These are phyloP conservation scores for Fusarium newnesense DNA, from an alignment of 2,329 filamentous ascomycete genomes.

Conservation along the genomic window DNA sequence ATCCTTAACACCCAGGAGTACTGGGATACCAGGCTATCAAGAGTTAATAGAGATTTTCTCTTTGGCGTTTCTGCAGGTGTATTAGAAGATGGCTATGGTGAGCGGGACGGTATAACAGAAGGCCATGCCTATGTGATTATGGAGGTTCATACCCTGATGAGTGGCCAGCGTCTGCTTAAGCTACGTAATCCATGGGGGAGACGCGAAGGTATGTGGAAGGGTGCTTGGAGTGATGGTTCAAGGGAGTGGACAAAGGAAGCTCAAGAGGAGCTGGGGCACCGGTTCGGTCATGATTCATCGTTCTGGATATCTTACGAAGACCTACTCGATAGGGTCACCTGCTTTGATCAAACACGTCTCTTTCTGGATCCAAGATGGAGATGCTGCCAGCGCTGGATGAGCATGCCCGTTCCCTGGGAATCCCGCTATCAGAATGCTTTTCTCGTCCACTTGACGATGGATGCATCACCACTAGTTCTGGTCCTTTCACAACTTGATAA, in stretches of 20 bases:
- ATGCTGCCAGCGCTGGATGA: slow-evolving; percentile 68
- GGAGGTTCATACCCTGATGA: slow-evolving; percentile 62
- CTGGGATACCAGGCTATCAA: slow-evolving; percentile 83
- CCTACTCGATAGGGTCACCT: slow-evolving; percentile 68
- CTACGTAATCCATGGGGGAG: slow-evolving; percentile 71
- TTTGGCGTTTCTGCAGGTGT: slow-evolving; percentile 75
- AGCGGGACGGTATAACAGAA: slow-evolving; percentile 58
- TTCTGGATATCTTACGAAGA: slow-evolving; percentile 73
- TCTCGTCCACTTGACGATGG: slow-evolving; percentile 63
- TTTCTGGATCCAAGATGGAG: slow-evolving; percentile 68
- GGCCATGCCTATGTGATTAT: slow-evolving; percentile 69
- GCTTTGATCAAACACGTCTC: slow-evolving; percentile 69
- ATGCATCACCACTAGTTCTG: slow-evolving; percentile 64
- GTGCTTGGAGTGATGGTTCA: slow-evolving; percentile 56
- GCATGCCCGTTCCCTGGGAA: slow-evolving; percentile 70
- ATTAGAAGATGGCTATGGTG: slow-evolving; percentile 61
- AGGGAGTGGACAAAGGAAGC: slow-evolving; percentile 61
- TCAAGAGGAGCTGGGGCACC: slow-evolving; percentile 65
- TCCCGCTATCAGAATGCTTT: slow-evolving; percentile 70
- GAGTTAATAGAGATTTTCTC: slow-evolving; percentile 82
- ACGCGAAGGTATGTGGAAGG: slow-evolving; percentile 68
- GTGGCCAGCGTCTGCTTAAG: slow-evolving; percentile 64
- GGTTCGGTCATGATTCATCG: slow-evolving; percentile 68
- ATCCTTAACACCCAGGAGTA: slow-evolving; percentile 83
- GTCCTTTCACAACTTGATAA: slow-evolving; percentile 70